A percentile compares a stretch with the other conserved stretches of the same genome.
Conservation (phyloP, 2,329 filamentous ascomycete genomes). For the Aspergillus japonicus region DNA sequence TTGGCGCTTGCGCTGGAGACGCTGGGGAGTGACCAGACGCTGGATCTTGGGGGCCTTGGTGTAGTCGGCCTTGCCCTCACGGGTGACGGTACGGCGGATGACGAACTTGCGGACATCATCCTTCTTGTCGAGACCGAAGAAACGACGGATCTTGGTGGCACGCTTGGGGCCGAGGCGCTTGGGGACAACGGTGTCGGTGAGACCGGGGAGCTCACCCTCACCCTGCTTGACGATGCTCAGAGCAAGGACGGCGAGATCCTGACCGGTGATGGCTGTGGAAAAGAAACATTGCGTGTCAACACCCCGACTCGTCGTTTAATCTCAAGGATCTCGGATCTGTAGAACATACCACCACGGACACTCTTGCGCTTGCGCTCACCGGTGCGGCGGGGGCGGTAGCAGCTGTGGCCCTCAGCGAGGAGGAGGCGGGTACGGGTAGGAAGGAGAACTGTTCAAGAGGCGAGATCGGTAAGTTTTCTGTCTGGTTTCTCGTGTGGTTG, state of each 20-base stretch:
- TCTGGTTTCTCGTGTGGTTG: slow-evolving; percentile 16
- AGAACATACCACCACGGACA: slow-evolving; percentile 68
- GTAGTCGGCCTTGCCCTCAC: slow-evolving; percentile 96
- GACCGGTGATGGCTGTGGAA: slow-evolving; percentile 80
- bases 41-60: slow-evolving; percentile 99
- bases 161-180: slow-evolving; percentile 99
- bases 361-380: slow-evolving; percentile 99
- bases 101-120: slow-evolving; percentile 99
- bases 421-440: slow-evolving; percentile 97
- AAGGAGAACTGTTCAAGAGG: slow-evolving; percentile 63
- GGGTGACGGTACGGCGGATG: slow-evolving; percentile 96
- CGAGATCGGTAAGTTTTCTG: slow-evolving; percentile 29
- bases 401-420: slow-evolving; percentile 90
- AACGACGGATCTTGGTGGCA: slow-evolving; percentile 98
- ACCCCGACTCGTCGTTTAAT: background rate
- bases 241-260: slow-evolving; percentile 92
- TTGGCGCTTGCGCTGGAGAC: slow-evolving; percentile 99
- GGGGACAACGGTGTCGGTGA: slow-evolving; percentile 97
- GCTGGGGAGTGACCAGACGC: slow-evolving; percentile 98
- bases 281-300: slow-evolving; percentile 16
- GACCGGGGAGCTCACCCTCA: slow-evolving; percentile 86
- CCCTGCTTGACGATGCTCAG: slow-evolving; percentile 98
- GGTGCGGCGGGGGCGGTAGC: slow-evolving; percentile 96
- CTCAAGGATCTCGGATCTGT: background rate
- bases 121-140: slow-evolving; percentile 99